Evolutionary conservation across 306 rosid genomes (phyloP).

Genomic region (Malus fusca): DNA sequence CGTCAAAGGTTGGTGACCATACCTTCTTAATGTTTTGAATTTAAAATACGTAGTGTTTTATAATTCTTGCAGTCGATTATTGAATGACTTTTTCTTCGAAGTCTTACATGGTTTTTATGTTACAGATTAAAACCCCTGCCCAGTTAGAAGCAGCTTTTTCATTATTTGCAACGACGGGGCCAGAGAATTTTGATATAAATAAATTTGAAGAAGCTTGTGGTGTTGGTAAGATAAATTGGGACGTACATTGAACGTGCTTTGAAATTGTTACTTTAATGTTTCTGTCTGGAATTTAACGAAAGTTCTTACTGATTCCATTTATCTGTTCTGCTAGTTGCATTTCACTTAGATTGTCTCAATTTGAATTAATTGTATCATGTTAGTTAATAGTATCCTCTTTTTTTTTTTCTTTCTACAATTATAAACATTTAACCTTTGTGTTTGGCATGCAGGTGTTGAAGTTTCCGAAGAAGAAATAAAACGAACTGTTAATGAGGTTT

Average conservation of each 20-base stretch:
- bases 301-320: background rate
- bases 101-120: conserved; percentile 10
- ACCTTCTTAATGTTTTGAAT: background rate
- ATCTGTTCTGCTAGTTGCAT: conserved; percentile 1
- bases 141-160: conserved; percentile 83
- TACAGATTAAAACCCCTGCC: conserved; percentile 75
- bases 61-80: background rate
- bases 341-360: background rate
- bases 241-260: background rate
- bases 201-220: conserved; percentile 89
- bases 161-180: conserved; percentile 43
- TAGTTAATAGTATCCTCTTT: background rate
- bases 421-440: background rate
- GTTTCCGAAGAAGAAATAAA: conserved; percentile 70
- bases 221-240: conserved; percentile 53
- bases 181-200: conserved; percentile 39
- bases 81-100: background rate
- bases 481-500: conserved; percentile 51
- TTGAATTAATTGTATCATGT: background rate
- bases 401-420: background rate
- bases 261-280: background rate
- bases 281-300: background rate
- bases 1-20: conserved; percentile 46
- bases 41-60: background rate
- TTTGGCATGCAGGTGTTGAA: conserved; percentile 56